phyloP scores from a whole-genome alignment of 345 rosid genomes.

The Passiflora organensis region DNA sequence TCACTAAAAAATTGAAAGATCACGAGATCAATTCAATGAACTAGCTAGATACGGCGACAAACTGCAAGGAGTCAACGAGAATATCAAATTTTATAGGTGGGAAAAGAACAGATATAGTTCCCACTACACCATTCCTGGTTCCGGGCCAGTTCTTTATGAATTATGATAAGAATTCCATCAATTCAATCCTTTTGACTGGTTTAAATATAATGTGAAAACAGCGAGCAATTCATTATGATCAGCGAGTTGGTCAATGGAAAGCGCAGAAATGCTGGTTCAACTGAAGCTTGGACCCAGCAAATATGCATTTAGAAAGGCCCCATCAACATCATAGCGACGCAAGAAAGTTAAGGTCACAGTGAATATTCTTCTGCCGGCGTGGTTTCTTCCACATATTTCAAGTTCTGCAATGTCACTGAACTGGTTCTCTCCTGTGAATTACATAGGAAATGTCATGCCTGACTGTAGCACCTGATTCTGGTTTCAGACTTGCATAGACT shows the following conservation, averaged over 20 bases:
- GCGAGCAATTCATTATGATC: background rate
- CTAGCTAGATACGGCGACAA: no score
- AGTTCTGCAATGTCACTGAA: no score
- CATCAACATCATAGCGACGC: background rate
- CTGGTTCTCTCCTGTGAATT: no score
- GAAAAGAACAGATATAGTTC: background rate
- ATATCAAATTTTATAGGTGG: no score
- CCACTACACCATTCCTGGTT: background rate
- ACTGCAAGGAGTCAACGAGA: no score
- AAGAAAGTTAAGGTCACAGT: background rate
- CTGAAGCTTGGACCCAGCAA: background rate
- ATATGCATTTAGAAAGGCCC: background rate
- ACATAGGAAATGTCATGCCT: no score
- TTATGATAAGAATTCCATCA: background rate
- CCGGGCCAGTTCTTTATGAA: background rate
- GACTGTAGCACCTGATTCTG: no score
- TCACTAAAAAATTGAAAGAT: no score
- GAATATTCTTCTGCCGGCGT: background rate
- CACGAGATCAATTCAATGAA: no score
- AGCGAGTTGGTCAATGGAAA: background rate
- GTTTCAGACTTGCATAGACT: no score
- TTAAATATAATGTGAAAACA: background rate
- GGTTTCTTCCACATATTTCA: background rate
- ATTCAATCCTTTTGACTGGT: background rate
- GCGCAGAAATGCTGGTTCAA: background rate